Base-by-base conservation (phyloP, 1,284 basidiomycete species). In the Lentinula novae-zelandiae region DNA sequence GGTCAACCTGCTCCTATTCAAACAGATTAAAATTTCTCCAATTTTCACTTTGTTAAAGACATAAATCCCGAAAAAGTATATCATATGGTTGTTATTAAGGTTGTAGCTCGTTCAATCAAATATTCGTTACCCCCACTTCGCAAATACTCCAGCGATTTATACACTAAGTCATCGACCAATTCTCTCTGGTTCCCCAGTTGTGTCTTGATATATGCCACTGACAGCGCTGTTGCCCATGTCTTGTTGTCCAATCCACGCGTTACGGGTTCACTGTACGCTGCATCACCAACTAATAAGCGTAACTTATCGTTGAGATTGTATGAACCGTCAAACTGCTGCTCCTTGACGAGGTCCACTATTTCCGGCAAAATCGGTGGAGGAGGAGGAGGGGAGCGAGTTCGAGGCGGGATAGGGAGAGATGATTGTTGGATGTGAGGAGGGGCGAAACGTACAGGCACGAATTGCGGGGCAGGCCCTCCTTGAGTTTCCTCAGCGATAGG, bases 1-100 rank as follows among this genome's bases (percentile, higher is more conserved):
- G 89, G 90, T 7, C 88, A 90, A 69, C 74, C 83, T 46, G 80
- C 80, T 36, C 78, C 84, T 13, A 81, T 87, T 70, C 81, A 81
- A 64, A 70, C 81, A 6, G 85, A 87, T 40, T 64, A 39, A 56
- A 17, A 31, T n/a, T 52, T 27, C 3, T 27, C 27, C 3, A 4
- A 27, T 3, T 34, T 12, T 27, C 12, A 1, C 22, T 40, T 7
- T 22, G 17, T 51, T 8, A 34, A 15, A 15, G 1, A 31, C 9
- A 31, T 34, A 34, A 33, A 31, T 2, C 3, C 6, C 31, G 13
- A 33, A 42, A 27, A 27, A 40, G n/a, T 46, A 49, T 44, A n/a
- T 36, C 34, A 57, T 50, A 49, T 38, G 15, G 27, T 48, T n/a
- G n/a, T n/a, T 33, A 57, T 49, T 27, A 56, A n/a, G 22, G 46